A percentile compares a stretch with the other conserved stretches of the same genome.
Evolutionary conservation across 1,284 basidiomycete species (phyloP).

Genomic region (Cryptococcus maquisensis): DNA sequence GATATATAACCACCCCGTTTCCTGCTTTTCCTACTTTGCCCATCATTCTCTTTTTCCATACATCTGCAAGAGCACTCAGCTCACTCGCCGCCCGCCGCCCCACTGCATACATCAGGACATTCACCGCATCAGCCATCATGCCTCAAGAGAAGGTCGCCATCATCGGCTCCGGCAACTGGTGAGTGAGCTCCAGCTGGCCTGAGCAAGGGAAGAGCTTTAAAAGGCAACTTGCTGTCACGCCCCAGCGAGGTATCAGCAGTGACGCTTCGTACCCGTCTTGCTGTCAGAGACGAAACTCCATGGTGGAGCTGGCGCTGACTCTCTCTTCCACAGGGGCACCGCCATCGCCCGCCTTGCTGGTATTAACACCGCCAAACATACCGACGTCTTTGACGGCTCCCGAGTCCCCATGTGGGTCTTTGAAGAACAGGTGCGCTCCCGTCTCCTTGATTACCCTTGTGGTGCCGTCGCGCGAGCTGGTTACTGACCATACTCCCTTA

Average conservation of each 20-base stretch:
- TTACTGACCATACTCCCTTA: background rate
- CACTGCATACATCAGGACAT: no score
- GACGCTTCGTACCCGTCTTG: no score
- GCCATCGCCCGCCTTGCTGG: slow-evolving; percentile 56
- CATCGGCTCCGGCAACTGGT: slow-evolving; percentile 53
- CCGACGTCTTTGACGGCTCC: slow-evolving; percentile 50
- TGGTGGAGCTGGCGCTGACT: background rate
- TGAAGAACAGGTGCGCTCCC: slow-evolving; percentile 53
- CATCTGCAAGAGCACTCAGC: no score
- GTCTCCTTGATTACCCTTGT: slow-evolving; percentile 10
- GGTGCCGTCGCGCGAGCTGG: background rate
- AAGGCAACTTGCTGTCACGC: no score
- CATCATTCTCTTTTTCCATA: no score
- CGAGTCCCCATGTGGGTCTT: slow-evolving; percentile 54
- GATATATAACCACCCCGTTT: no score
- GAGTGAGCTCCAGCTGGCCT: slow-evolving; percentile 2
- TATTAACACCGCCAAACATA: slow-evolving; percentile 49
- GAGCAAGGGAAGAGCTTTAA: no score
- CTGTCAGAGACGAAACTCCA: no score
- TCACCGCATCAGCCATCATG: slow-evolving; percentile 15
- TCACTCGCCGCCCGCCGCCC: no score
- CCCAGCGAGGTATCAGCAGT: background rate
- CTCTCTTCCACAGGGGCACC: slow-evolving; percentile 52
- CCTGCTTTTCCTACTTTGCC: no score
- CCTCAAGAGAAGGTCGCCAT: slow-evolving; percentile 56